Conservation (phyloP, 371 early-diverging fungal genomes). For the Mucor racemosus region DNA sequence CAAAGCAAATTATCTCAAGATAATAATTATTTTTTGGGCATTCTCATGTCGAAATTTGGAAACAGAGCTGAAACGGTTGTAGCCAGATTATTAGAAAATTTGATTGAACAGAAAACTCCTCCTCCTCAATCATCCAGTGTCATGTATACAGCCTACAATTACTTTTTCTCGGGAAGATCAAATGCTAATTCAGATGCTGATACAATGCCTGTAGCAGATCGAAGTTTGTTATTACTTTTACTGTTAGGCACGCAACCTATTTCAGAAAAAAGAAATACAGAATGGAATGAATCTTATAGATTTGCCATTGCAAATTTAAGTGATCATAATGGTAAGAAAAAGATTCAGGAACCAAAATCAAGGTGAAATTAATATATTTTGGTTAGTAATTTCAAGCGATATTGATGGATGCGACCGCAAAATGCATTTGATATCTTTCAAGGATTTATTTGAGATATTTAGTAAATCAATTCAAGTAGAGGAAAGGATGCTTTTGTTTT, state of each 20-base stretch:
- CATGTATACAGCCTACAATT: slow-evolving; percentile 75
- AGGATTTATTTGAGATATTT: slow-evolving; percentile 65
- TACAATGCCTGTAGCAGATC: slow-evolving; percentile 64
- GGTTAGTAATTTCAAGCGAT: slow-evolving; percentile 26
- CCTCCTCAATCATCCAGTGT: slow-evolving; percentile 65
- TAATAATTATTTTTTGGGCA: slow-evolving; percentile 67
- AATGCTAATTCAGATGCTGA: slow-evolving; percentile 49
- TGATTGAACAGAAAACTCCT: slow-evolving; percentile 62
- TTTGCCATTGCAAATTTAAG: slow-evolving; percentile 56
- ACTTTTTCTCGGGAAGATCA: slow-evolving; percentile 59
- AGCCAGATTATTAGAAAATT: slow-evolving; percentile 62
- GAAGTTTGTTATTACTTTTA: slow-evolving; percentile 65
- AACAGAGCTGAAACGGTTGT: slow-evolving; percentile 64
- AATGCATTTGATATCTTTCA: slow-evolving; percentile 62
- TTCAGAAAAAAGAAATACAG: neutral
- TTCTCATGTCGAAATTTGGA: slow-evolving; percentile 60
- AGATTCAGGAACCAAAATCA: neutral
- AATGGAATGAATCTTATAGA: slow-evolving; percentile 50
- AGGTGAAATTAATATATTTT: neutral
- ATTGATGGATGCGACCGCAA: slow-evolving; percentile 33
- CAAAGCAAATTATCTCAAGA: slow-evolving; percentile 40
- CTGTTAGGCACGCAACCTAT: slow-evolving; percentile 45
- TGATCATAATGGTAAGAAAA: slow-evolving; percentile 61
- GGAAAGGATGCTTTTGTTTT: slow-evolving; percentile 70
- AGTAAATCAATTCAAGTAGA: slow-evolving; percentile 68